Evolutionary conservation across 73 alveolate genomes (phyloP).

Genomic region (Urostyla sp.): DNA sequence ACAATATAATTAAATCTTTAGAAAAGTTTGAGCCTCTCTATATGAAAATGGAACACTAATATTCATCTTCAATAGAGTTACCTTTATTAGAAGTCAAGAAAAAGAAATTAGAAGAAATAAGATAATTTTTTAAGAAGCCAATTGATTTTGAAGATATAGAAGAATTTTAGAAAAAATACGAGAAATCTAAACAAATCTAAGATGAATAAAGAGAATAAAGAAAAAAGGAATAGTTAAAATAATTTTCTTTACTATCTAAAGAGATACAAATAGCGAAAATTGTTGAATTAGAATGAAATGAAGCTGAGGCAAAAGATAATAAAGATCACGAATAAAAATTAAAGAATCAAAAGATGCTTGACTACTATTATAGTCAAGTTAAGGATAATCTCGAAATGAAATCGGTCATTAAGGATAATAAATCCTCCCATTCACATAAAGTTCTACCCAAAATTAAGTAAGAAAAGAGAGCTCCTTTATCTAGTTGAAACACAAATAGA

Average conservation of each 20-base stretch:
- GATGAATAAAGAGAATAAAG: conserved; percentile 12
- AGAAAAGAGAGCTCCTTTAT: no score
- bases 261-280: background rate
- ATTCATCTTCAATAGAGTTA: background rate
- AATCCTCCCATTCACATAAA: no score
- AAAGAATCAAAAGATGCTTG: background rate
- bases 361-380: no score
- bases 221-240: background rate
- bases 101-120: conserved; percentile 28
- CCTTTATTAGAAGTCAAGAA: conserved; percentile 24
- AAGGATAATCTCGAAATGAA: no score
- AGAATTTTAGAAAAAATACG: conserved; percentile 7
- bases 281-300: conserved; percentile 7
- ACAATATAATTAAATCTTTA: no score
- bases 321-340: background rate
- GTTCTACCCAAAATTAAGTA: no score
- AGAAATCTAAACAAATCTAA: conserved; percentile 9
- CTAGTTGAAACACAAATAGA: no score
- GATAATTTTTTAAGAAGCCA: conserved; percentile 10
- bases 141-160: background rate
- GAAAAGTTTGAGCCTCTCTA: conserved; percentile 3
- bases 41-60: background rate
- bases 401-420: no score
- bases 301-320: conserved; percentile 16
- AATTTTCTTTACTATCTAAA: background rate